Base-by-base conservation (phyloP, 768 basidiomycete genomes). In the Naematelia encephala region DNA sequence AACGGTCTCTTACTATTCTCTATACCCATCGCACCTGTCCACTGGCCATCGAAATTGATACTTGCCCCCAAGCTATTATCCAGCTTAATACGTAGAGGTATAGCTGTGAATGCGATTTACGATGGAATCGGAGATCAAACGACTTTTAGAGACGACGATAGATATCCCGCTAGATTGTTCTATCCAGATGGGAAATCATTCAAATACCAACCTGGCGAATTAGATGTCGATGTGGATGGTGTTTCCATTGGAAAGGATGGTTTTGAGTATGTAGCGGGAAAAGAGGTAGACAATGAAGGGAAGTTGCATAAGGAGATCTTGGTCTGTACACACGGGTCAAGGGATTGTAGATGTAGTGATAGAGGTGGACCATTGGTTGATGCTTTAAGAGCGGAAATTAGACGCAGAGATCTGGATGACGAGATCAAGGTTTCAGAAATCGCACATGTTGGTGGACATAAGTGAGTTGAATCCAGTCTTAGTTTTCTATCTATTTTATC, bases 381-480 rank as follows among this genome's bases (percentile, higher is more conserved):
- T 0, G 81, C 84, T 2, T 70, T 92, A 25, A 77, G 78, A 16
- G 77, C 80, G 3, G 86, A 88, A 68, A 74, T 87, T 5, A 72
- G 71, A 39, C 75, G 69, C 42, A 80, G 81, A 50, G 74, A 70
- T 21, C 60, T 75, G 46, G 60, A 29, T 10, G 68, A 80, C 29
- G 63, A 61, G 65, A 80, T 80, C 22, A 73, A 73, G 45, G 78
- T 90, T 1, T 84, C 84, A 2, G 84, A 89, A 62, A 82, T 86
- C 4, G 87, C 82, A 1, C 90, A 92, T 74, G 85, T 92, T 51
- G 90, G 90, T 0, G 89, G 89, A 23, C 90, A 92, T 77, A 82
- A 88, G 89, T 88, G 69, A 71, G 85, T 81, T 11, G 19, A 43
- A 43, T 43, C 19, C 39, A 43, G 12, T 43, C 19, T 11, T 12